Percentiles rank a stretch among this genome's conserved stretches.
These are phyloP conservation scores for Aspergillus tubingensis DNA, from an alignment of 2,329 filamentous ascomycete species.

Conservation along the genomic window DNA sequence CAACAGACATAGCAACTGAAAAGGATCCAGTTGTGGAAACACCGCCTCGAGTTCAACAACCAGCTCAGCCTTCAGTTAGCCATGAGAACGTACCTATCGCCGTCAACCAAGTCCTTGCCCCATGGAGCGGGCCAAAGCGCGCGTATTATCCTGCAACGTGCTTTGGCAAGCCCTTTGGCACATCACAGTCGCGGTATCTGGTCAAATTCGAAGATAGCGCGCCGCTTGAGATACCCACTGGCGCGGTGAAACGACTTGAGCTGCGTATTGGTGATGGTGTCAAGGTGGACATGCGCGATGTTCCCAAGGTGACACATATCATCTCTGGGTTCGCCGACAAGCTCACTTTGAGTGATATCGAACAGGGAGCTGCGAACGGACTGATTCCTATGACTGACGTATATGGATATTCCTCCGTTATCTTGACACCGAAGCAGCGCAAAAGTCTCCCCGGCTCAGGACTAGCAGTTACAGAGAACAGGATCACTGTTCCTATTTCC, in stretches of 20 bases:
- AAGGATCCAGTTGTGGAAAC: conserved; percentile 4
- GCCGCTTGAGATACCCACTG: conserved; percentile 42
- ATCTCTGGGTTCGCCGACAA: conserved; percentile 45
- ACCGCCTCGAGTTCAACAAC: not conserved
- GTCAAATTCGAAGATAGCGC: conserved; percentile 50
- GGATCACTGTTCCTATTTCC: conserved; percentile 47
- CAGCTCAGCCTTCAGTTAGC: not conserved
- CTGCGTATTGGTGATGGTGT: conserved; percentile 48
- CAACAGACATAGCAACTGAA: conserved; percentile 16
- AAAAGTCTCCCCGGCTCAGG: conserved; percentile 42
- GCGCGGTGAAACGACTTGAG: conserved; percentile 48
- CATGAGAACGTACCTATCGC: conserved; percentile 34
- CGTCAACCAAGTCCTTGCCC: conserved; percentile 59
- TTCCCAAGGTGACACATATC: conserved; percentile 47
- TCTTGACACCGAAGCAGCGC: conserved; percentile 46
- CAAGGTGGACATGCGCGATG: conserved; percentile 47
- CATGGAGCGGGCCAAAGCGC: conserved; percentile 57
- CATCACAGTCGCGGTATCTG: conserved; percentile 45
- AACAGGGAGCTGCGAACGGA: conserved; percentile 26
- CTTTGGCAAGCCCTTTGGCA: conserved; percentile 47
- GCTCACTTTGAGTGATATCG: conserved; percentile 31
- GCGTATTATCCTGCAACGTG: conserved; percentile 64
- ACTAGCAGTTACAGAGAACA: conserved; percentile 29
- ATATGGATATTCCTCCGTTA: conserved; percentile 44
- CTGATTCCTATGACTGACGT: conserved; percentile 43